Evolutionary conservation across 306 rosid species (phyloP).

Genomic region (Vigna hirtella): DNA sequence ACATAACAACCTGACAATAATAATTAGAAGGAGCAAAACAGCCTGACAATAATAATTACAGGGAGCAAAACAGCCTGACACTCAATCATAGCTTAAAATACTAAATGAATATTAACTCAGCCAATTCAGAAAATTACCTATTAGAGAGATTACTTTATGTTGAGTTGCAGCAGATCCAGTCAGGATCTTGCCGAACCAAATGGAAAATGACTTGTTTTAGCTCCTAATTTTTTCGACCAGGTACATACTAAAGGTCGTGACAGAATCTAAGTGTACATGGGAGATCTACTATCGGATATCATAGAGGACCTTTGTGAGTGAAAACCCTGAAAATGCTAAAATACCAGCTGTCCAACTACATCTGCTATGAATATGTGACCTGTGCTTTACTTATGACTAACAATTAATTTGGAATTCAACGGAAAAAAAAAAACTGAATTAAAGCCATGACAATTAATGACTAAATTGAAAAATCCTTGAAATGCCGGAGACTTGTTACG

Average conservation of each 20-base stretch:
- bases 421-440: not conserved
- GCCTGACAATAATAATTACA: not conserved
- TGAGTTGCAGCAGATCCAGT: slow-evolving; percentile 10
- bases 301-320: slow-evolving; percentile 2
- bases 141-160: not conserved
- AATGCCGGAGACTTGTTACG: not conserved
- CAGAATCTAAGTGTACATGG: not conserved
- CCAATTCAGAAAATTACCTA: not conserved
- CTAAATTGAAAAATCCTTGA: not conserved
- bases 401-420: not conserved
- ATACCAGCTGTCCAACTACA: slow-evolving; percentile 13
- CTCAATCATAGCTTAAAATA: not conserved
- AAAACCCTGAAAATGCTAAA: slow-evolving; percentile 9
- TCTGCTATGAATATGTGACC: slow-evolving; percentile 4
- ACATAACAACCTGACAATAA: not conserved
- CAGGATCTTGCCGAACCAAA: not conserved
- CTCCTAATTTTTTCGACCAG: not conserved
- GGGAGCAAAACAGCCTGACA: not conserved
- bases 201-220: not conserved
- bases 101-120: not conserved
- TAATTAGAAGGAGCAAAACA: not conserved
- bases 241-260: not conserved
- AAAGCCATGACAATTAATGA: not conserved
- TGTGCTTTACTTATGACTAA: not conserved
- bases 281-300: not conserved